These are phyloP conservation scores for Ophiostoma ulmi DNA, from an alignment of 2,329 filamentous ascomycete genomes.

Conservation along the genomic window DNA sequence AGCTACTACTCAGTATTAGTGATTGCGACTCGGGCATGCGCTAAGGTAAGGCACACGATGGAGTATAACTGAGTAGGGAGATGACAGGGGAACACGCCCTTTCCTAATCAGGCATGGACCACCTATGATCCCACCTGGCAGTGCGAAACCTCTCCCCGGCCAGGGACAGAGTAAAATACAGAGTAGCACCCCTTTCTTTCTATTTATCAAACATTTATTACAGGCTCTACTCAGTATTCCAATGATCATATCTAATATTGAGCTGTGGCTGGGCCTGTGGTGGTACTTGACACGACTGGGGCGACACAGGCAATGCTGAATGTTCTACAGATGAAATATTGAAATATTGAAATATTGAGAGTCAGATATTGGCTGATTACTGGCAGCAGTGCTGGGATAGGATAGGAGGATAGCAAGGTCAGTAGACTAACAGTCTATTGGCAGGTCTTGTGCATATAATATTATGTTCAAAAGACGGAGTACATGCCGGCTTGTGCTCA, in stretches of 20 bases:
- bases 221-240: too few relatives aligned
- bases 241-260: too few relatives aligned
- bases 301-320: neutral
- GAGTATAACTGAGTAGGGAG: neutral
- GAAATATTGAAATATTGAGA: neutral
- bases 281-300: neutral
- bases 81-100: constrained; percentile 6
- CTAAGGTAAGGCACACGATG: constrained; percentile 15
- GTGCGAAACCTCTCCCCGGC: neutral
- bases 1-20: neutral
- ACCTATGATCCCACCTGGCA: neutral
- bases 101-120: constrained; percentile 2
- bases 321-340: neutral
- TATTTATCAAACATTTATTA: neutral
- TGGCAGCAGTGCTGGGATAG: neutral
- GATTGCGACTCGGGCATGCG: neutral
- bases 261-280: neutral
- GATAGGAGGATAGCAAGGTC: neutral
- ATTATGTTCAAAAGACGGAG: neutral
- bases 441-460: neutral
- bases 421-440: neutral
- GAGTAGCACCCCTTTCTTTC: neutral
- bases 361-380: too few relatives aligned
- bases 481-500: constrained; percentile 2
- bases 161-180: neutral